Conservation (phyloP, 768 basidiomycete genomes). For the Kwoniella dejecticola region DNA sequence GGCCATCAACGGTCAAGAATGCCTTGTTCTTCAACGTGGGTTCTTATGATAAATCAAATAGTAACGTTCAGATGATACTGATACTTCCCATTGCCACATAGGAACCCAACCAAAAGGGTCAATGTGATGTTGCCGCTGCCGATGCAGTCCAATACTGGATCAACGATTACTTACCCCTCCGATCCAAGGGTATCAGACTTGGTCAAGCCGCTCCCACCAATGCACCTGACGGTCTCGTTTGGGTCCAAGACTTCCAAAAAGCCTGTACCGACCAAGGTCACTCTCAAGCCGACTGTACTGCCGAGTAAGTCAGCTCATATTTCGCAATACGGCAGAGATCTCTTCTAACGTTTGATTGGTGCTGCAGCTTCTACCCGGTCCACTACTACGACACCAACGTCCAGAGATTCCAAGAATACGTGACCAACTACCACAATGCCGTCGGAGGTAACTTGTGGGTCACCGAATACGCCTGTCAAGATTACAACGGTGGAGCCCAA, state of each 20-base stretch:
- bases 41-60: constrained; percentile 41
- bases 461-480: constrained; percentile 55
- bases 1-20: constrained; percentile 58
- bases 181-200: constrained; percentile 62
- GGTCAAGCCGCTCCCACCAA: constrained; percentile 71
- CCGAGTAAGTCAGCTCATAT: constrained; percentile 49
- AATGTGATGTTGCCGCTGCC: constrained; percentile 65
- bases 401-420: constrained; percentile 62
- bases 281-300: constrained; percentile 41
- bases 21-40: constrained; percentile 74
- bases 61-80: constrained; percentile 3
- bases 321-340: not conserved
- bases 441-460: constrained; percentile 46
- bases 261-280: constrained; percentile 57
- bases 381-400: constrained; percentile 70
- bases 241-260: constrained; percentile 67
- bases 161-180: constrained; percentile 65
- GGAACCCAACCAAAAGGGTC: constrained; percentile 69
- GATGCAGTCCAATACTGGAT: constrained; percentile 65
- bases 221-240: constrained; percentile 63
- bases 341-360: not conserved
- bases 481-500: constrained; percentile 55
- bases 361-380: constrained; percentile 59
- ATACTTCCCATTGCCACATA: not conserved
- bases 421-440: constrained; percentile 54